Conservation (phyloP, 2,329 filamentous ascomycete genomes). For the Cladophialophora yegresii region DNA sequence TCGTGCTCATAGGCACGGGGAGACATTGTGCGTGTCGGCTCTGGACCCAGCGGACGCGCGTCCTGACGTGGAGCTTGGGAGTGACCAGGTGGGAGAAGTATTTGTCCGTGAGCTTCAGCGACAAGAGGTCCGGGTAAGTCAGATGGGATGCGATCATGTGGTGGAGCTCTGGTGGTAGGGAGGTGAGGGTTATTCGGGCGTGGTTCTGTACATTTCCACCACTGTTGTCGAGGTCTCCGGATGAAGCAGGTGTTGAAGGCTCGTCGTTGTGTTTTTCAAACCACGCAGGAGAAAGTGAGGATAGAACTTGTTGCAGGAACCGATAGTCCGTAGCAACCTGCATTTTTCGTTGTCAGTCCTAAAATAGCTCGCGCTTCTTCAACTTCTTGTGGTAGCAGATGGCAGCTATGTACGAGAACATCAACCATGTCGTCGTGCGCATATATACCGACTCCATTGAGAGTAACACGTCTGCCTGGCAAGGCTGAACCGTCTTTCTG, state of each 20-base stretch:
- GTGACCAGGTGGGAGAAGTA: slow-evolving; percentile 33
- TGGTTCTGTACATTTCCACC: not conserved
- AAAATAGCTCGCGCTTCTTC: not conserved
- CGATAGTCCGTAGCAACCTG: not conserved
- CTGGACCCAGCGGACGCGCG: slow-evolving; percentile 24
- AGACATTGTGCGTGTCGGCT: slow-evolving; percentile 15
- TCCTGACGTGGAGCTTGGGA: slow-evolving; percentile 12
- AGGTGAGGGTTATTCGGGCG: slow-evolving; percentile 49
- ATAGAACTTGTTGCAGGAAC: not conserved
- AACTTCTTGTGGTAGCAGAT: not conserved
- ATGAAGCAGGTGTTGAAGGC: not conserved
- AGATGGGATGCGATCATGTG: slow-evolving; percentile 37
- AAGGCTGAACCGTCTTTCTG: slow-evolving; percentile 14
- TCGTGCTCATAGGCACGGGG: slow-evolving; percentile 19
- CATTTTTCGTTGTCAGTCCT: not conserved
- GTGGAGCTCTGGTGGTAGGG: slow-evolving; percentile 42
- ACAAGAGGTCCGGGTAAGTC: slow-evolving; percentile 36
- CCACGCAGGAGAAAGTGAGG: not conserved
- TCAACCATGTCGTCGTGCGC: not conserved
- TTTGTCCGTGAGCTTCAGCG: slow-evolving; percentile 38
- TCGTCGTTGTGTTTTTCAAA: too few relatives aligned
- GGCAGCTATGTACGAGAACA: not conserved
- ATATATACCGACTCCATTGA: not conserved
- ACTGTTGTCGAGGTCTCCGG: not conserved
- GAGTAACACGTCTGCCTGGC: slow-evolving; percentile 21